Percentiles rank a stretch among this genome's conserved stretches.
These are phyloP conservation scores for Pleurotus ostreatus DNA, from an alignment of 768 basidiomycete species.

Conservation along the genomic window DNA sequence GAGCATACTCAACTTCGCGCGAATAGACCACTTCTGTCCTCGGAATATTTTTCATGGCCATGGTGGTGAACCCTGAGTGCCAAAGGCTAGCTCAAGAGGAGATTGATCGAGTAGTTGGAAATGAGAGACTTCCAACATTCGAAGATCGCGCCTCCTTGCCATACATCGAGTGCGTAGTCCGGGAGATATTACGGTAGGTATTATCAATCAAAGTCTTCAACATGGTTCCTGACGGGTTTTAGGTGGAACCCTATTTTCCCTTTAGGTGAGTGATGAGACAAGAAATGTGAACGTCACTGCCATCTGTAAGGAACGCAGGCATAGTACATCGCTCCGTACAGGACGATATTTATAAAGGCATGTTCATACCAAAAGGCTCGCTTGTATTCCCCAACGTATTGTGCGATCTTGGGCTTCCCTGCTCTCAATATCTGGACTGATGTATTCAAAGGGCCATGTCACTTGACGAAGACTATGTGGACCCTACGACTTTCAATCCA, in stretches of 20 bases:
- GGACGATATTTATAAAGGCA: slow-evolving; percentile 30
- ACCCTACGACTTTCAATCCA: neutral
- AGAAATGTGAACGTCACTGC: neutral
- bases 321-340: slow-evolving; percentile 26
- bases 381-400: slow-evolving; percentile 29
- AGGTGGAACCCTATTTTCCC: slow-evolving; percentile 16
- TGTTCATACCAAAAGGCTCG: slow-evolving; percentile 30
- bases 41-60: neutral
- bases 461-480: slow-evolving; percentile 1
- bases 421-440: neutral
- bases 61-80: neutral
- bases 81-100: slow-evolving; percentile 14
- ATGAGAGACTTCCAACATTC: slow-evolving; percentile 13
- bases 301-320: slow-evolving; percentile 10
- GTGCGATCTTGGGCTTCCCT: slow-evolving; percentile 13
- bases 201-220: neutral
- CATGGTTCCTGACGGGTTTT: neutral
- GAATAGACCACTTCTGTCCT: neutral
- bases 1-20: neutral
- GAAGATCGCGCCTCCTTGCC: slow-evolving; percentile 12
- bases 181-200: slow-evolving; percentile 16
- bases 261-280: slow-evolving; percentile 1
- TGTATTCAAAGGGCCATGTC: neutral
- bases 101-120: slow-evolving; percentile 12
- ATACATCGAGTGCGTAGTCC: slow-evolving; percentile 15